Conservation (phyloP, 306 rosid genomes). For the Abrus pulchellus region DNA sequence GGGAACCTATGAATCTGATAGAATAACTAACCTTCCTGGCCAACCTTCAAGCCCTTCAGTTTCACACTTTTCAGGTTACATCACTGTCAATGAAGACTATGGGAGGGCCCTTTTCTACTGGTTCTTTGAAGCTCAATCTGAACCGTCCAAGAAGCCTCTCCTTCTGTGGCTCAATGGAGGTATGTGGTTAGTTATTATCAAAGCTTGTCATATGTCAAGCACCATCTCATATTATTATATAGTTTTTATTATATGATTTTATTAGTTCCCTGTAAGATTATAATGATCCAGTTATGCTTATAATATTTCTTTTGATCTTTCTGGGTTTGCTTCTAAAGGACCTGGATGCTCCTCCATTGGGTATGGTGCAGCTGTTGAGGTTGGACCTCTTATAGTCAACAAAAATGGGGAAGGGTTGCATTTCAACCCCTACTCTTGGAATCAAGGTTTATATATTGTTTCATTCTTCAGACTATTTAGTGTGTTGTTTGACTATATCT, state of each 20-base stretch:
- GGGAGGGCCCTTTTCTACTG: slow-evolving; percentile 74
- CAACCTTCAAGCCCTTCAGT: slow-evolving; percentile 58
- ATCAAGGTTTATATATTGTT: slow-evolving; percentile 51
- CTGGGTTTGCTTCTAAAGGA: slow-evolving; percentile 48
- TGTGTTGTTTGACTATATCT: neutral
- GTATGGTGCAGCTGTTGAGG: slow-evolving; percentile 63
- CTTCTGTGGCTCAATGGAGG: slow-evolving; percentile 79
- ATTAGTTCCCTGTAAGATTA: neutral
- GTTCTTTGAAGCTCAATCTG: slow-evolving; percentile 71
- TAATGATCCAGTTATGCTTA: slow-evolving; percentile 6
- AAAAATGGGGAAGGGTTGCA: slow-evolving; percentile 58
- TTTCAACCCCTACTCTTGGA: slow-evolving; percentile 62
- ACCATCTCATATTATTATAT: slow-evolving; percentile 24
- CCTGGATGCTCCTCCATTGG: slow-evolving; percentile 76
- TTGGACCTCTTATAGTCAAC: slow-evolving; percentile 63
- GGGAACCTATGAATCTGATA: slow-evolving; percentile 57
- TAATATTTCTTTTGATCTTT: neutral
- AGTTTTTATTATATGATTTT: neutral
- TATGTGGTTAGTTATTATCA: slow-evolving; percentile 7
- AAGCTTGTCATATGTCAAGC: neutral
- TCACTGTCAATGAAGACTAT: slow-evolving; percentile 59
- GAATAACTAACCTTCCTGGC: slow-evolving; percentile 59
- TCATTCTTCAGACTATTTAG: neutral
- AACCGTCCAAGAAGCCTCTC: slow-evolving; percentile 61
- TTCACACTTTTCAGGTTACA: slow-evolving; percentile 67